Conservation (phyloP, 2,329 filamentous ascomycete genomes). For the Hypomyces perniciosus region DNA sequence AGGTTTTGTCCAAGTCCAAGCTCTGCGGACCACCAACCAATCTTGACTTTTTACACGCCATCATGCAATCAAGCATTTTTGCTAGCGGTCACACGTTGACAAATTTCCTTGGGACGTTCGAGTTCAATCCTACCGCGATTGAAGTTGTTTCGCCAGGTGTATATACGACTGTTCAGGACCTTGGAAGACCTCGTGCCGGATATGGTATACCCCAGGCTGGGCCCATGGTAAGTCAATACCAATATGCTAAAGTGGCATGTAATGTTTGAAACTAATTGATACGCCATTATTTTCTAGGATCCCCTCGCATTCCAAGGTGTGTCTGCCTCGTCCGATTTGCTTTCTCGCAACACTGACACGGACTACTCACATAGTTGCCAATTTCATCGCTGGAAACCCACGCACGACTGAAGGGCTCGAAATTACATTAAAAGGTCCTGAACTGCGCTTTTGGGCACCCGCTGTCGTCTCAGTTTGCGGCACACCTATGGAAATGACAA, state of each 20-base stretch:
- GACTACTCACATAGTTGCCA: slow-evolving; percentile 40
- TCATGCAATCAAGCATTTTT: slow-evolving; percentile 43
- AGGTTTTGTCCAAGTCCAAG: slow-evolving; percentile 39
- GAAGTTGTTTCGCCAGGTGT: slow-evolving; percentile 51
- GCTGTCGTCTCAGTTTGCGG: slow-evolving; percentile 54
- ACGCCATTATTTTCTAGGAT: background rate
- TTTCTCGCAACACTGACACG: background rate
- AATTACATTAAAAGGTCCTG: slow-evolving; percentile 54
- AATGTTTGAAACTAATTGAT: background rate
- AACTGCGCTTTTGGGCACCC: slow-evolving; percentile 47
- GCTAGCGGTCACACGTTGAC: slow-evolving; percentile 48
- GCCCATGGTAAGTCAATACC: slow-evolving; percentile 41
- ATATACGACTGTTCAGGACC: slow-evolving; percentile 53
- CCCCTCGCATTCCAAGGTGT: background rate
- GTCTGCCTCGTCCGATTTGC: background rate
- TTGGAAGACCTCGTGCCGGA: slow-evolving; percentile 31
- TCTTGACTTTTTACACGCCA: slow-evolving; percentile 46
- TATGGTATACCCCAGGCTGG: slow-evolving; percentile 54
- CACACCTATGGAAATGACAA: slow-evolving; percentile 42
- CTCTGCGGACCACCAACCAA: slow-evolving; percentile 46
- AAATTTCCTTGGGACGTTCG: slow-evolving; percentile 45
- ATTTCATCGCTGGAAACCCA: slow-evolving; percentile 53
- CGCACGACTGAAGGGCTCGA: slow-evolving; percentile 49
- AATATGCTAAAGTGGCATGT: background rate
- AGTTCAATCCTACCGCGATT: slow-evolving; percentile 44